Conservation (phyloP, 495 filamentous ascomycete species). For the Endocarpon pusillum region DNA sequence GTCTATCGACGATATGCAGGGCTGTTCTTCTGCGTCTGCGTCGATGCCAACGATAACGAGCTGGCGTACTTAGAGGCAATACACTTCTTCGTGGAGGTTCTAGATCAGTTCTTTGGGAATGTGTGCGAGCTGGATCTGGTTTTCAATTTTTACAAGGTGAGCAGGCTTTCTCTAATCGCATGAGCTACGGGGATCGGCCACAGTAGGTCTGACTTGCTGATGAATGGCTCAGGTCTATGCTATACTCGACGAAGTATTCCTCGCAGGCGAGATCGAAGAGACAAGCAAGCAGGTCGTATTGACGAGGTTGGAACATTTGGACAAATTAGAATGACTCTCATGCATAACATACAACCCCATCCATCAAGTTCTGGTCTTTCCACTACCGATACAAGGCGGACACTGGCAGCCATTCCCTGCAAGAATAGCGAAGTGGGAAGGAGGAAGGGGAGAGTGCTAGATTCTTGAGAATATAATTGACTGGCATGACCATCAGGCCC, state of each 20-base stretch:
- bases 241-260: slow-evolving; percentile 91
- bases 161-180: slow-evolving; percentile 12
- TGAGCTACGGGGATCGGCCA: slow-evolving; percentile 1
- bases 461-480: too few species aligned
- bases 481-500: too few species aligned
- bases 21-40: slow-evolving; percentile 96
- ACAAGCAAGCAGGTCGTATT: slow-evolving; percentile 95
- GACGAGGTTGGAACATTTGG: slow-evolving; percentile 83
- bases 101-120: slow-evolving; percentile 97
- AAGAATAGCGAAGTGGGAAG: too few species aligned
- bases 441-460: too few species aligned
- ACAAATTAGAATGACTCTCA: slow-evolving; percentile 91
- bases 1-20: slow-evolving; percentile 95
- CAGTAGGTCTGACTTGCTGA: slow-evolving; percentile 1
- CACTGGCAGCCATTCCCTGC: too few species aligned
- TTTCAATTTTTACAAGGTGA: slow-evolving; percentile 88
- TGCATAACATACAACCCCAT: too few species aligned
- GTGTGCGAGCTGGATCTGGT: slow-evolving; percentile 98
- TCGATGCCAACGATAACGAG: slow-evolving; percentile 98
- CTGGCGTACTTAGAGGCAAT: slow-evolving; percentile 93
- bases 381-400: too few species aligned
- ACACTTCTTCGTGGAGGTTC: slow-evolving; percentile 97
- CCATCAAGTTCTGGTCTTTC: too few species aligned
- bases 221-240: slow-evolving; percentile 62
- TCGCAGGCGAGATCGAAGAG: slow-evolving; percentile 95